A percentile compares a stretch with the other conserved stretches of the same genome.
Conservation (phyloP, 2,329 filamentous ascomycete genomes). For the Bipolaris zeicola region DNA sequence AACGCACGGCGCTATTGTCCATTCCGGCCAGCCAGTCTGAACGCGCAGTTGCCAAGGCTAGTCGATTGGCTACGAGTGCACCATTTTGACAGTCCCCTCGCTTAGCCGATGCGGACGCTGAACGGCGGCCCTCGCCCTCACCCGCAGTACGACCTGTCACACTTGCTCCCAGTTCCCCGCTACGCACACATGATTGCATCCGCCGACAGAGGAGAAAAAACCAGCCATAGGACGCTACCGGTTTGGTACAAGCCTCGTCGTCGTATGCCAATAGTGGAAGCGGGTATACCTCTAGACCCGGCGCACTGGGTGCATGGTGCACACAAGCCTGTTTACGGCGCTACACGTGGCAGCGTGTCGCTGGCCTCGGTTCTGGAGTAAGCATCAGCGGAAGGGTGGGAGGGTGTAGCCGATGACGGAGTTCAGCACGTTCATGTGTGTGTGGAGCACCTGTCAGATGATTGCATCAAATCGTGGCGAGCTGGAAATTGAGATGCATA, state of each 20-base stretch:
- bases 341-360: conserved; percentile 47
- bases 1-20: conserved; percentile 25
- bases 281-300: conserved; percentile 31
- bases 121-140: conserved; percentile 40
- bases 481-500: conserved; percentile 18
- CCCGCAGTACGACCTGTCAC: conserved; percentile 43
- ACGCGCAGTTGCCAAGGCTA: conserved; percentile 38
- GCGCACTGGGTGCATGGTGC: conserved; percentile 12
- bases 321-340: conserved; percentile 22
- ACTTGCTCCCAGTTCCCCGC: conserved; percentile 28
- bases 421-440: conserved; percentile 8
- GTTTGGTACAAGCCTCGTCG: conserved; percentile 16
- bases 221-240: conserved; percentile 6
- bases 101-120: conserved; percentile 39
- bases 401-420: conserved; percentile 30
- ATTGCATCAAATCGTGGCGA: conserved; percentile 11
- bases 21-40: conserved; percentile 35
- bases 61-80: conserved; percentile 32
- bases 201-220: conserved; percentile 17
- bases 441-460: conserved; percentile 16
- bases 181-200: conserved; percentile 24
- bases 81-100: conserved; percentile 33
- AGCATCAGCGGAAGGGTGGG: conserved; percentile 22
- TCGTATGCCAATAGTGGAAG: conserved; percentile 13
- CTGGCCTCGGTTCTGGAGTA: conserved; percentile 30